Conservation (phyloP, 1,139 yeast genomes). For the Pichia sp. region DNA sequence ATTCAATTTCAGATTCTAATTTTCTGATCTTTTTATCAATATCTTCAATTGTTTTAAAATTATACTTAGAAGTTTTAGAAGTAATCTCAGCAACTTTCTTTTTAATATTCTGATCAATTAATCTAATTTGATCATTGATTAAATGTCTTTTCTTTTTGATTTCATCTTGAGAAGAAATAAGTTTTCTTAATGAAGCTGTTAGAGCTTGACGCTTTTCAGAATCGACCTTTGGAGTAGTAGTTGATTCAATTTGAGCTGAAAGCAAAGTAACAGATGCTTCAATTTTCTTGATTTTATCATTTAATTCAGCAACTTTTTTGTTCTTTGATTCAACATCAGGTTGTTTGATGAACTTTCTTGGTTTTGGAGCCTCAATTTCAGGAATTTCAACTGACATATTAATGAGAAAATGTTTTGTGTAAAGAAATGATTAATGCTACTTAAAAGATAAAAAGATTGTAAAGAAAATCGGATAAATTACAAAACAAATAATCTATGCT, state of each 20-base stretch:
- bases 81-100: slow-evolving; percentile 73
- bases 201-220: slow-evolving; percentile 57
- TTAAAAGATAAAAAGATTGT: not conserved
- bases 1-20: slow-evolving; percentile 69
- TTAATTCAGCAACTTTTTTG: slow-evolving; percentile 52
- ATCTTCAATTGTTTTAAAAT: slow-evolving; percentile 68
- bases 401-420: not conserved
- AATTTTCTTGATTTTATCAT: slow-evolving; percentile 64
- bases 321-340: slow-evolving; percentile 68
- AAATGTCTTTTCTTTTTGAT: slow-evolving; percentile 64
- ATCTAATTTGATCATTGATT: slow-evolving; percentile 67
- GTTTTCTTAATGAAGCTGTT: slow-evolving; percentile 56
- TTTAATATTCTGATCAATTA: slow-evolving; percentile 65
- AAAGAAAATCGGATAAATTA: no score
- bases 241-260: slow-evolving; percentile 39
- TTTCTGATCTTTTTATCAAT: slow-evolving; percentile 66
- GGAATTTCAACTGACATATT: slow-evolving; percentile 13
- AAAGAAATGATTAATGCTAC: not conserved
- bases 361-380: slow-evolving; percentile 24
- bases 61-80: slow-evolving; percentile 61
- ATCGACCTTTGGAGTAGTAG: slow-evolving; percentile 39
- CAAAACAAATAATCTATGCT: no score
- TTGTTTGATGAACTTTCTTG: slow-evolving; percentile 57
- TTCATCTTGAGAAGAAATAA: slow-evolving; percentile 62
- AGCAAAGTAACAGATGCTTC: slow-evolving; percentile 44